phyloP scores from a whole-genome alignment of 306 rosid genomes.

The Vigna radiata region DNA sequence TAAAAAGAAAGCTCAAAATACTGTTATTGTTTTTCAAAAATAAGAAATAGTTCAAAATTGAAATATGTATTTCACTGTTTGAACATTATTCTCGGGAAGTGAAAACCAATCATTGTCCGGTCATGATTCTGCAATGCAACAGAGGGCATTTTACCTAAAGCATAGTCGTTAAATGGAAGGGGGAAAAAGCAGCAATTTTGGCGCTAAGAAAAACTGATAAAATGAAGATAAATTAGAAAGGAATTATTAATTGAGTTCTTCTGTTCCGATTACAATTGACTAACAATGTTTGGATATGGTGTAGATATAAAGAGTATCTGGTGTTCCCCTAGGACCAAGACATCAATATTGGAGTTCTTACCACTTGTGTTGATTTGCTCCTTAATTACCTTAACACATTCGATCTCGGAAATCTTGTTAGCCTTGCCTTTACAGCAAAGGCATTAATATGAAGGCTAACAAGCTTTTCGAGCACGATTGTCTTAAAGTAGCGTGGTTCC shows the following conservation, averaged over 20 bases:
- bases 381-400: neutral
- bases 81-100: neutral
- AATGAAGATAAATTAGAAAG: neutral
- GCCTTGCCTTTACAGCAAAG: neutral
- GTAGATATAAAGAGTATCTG: neutral
- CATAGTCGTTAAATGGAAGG: neutral
- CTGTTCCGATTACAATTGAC: neutral
- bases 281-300: neutral
- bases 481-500: neutral
- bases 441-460: neutral
- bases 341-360: neutral
- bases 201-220: neutral
- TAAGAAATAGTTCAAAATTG: too few relatives aligned
- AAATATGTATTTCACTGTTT: neutral
- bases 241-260: neutral
- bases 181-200: neutral
- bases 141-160: neutral
- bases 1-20: too few relatives aligned
- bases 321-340: neutral
- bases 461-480: neutral
- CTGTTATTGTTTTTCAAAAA: too few relatives aligned
- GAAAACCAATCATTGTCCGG: neutral
- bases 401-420: conserved; percentile 14
- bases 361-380: neutral
- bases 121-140: neutral